Evolutionary conservation across 176 grass and related monocot genomes (phyloP).

Genomic region (Triticum urartu): DNA sequence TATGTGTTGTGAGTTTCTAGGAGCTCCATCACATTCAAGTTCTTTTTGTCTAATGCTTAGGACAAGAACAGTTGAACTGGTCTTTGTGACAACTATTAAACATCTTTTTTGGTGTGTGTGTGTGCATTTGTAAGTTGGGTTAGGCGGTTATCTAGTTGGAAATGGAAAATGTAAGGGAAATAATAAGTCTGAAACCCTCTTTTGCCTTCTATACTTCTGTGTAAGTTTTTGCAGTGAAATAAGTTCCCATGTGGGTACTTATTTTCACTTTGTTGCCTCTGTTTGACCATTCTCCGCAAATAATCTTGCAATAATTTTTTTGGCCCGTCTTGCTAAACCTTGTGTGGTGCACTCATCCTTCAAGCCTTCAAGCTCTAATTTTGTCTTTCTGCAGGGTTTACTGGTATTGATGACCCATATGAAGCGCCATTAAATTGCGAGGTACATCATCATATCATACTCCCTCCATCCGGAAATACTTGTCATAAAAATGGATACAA

Average conservation of each 20-base stretch:
- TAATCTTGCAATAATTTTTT: background rate
- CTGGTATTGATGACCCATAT: conserved; percentile 96
- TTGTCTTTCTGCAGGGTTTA: conserved; percentile 75
- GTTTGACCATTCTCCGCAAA: background rate
- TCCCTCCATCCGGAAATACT: too few species aligned
- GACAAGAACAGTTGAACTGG: background rate
- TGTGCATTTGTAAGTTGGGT: background rate
- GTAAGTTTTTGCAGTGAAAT: background rate
- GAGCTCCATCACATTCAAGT: background rate
- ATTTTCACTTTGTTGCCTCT: background rate
- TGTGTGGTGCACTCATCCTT: background rate
- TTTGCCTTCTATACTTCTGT: background rate
- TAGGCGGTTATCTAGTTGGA: background rate
- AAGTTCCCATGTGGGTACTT: background rate
- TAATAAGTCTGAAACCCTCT: background rate
- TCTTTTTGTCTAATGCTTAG: background rate
- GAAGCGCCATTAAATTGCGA: conserved; percentile 82
- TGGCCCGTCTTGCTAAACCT: background rate
- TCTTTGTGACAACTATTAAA: conserved; percentile 5
- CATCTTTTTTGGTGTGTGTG: background rate
- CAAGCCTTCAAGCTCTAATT: conserved; percentile 14
- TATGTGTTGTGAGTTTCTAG: background rate
- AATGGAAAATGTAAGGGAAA: background rate
- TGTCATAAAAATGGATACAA: too few species aligned
- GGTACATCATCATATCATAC: conserved; percentile 42